phyloP scores from a whole-genome alignment of 805 yeast species.

The Naumovozyma baii region DNA sequence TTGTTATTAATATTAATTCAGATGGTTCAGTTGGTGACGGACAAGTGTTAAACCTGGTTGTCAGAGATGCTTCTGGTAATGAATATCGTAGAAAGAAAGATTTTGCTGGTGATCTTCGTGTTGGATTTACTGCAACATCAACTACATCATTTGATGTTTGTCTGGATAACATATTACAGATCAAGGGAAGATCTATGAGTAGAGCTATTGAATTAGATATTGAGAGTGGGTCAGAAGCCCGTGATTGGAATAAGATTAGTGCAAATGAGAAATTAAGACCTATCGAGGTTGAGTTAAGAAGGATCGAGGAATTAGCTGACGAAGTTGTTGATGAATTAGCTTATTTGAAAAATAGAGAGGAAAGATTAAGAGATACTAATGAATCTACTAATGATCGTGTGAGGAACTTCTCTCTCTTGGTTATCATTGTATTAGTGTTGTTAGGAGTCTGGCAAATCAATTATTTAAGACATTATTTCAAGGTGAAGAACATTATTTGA shows the following conservation, averaged over 20 bases:
- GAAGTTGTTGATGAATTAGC: slow-evolving; percentile 71
- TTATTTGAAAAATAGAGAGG: slow-evolving; percentile 79
- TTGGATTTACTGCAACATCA: slow-evolving; percentile 75
- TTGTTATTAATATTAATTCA: slow-evolving; percentile 70
- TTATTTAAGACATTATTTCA: slow-evolving; percentile 86
- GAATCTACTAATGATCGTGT: slow-evolving; percentile 91
- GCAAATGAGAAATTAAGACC: slow-evolving; percentile 89
- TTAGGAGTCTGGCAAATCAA: slow-evolving; percentile 88
- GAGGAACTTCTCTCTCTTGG: slow-evolving; percentile 66
- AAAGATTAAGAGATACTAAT: slow-evolving; percentile 86
- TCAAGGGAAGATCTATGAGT: slow-evolving; percentile 35
- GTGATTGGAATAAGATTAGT: slow-evolving; percentile 94
- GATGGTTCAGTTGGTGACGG: slow-evolving; percentile 78
- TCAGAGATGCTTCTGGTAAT: slow-evolving; percentile 72
- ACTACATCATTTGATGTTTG: slow-evolving; percentile 85
- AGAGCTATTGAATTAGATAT: slow-evolving; percentile 82
- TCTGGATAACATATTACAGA: slow-evolving; percentile 48
- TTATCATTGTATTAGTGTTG: slow-evolving; percentile 56
- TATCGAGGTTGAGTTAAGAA: slow-evolving; percentile 77
- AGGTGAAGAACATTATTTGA: slow-evolving; percentile 60
- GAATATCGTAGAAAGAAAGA: slow-evolving; percentile 70
- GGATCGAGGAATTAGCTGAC: slow-evolving; percentile 71
- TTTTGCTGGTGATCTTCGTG: slow-evolving; percentile 56
- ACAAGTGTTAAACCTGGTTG: slow-evolving; percentile 57
- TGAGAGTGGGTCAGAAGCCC: slow-evolving; percentile 90